A percentile compares a stretch with the other conserved stretches of the same genome.
Conservation (phyloP, 257 asterid genomes). For the Solanum clarkiae region DNA sequence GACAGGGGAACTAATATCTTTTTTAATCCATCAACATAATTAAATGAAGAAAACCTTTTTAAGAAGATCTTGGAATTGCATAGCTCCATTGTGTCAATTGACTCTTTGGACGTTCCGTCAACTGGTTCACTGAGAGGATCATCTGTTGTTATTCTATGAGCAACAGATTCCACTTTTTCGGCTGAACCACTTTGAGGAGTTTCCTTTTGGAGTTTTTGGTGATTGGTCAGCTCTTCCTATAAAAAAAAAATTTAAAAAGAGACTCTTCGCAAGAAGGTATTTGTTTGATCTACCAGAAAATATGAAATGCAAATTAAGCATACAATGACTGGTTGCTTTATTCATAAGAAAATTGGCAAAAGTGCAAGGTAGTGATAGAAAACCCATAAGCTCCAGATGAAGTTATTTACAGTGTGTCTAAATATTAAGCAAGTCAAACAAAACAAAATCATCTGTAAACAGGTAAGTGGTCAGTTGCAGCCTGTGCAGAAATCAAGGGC, state of each 20-base stretch:
- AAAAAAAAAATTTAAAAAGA: neutral
- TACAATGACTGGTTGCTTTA: neutral
- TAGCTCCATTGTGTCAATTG: slow-evolving; percentile 31
- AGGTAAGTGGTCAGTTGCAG: neutral
- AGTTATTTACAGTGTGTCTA: neutral
- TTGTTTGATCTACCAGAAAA: neutral
- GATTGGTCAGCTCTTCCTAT: slow-evolving; percentile 39
- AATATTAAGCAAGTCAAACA: neutral
- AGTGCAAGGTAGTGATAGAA: neutral
- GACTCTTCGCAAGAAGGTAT: neutral
- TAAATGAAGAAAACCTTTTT: slow-evolving; percentile 46
- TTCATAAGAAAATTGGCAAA: neutral
- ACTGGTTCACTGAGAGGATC: slow-evolving; percentile 16
- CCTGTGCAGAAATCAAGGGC: neutral
- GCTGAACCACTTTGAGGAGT: slow-evolving; percentile 9
- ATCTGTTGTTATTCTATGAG: slow-evolving; percentile 12
- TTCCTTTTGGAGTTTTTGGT: slow-evolving; percentile 24
- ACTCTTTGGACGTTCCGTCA: slow-evolving; percentile 33
- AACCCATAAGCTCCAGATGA: neutral
- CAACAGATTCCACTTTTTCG: slow-evolving; percentile 10
- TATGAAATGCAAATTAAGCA: neutral
- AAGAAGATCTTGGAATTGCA: slow-evolving; percentile 40
- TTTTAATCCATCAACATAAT: neutral
- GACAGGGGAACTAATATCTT: neutral
- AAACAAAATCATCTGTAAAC: neutral